Evolutionary conservation across 2,329 filamentous ascomycete genomes (phyloP), one percentile per base, ranked within the genome.

Genomic region (Dothidotthia symphoricarpi): DNA sequence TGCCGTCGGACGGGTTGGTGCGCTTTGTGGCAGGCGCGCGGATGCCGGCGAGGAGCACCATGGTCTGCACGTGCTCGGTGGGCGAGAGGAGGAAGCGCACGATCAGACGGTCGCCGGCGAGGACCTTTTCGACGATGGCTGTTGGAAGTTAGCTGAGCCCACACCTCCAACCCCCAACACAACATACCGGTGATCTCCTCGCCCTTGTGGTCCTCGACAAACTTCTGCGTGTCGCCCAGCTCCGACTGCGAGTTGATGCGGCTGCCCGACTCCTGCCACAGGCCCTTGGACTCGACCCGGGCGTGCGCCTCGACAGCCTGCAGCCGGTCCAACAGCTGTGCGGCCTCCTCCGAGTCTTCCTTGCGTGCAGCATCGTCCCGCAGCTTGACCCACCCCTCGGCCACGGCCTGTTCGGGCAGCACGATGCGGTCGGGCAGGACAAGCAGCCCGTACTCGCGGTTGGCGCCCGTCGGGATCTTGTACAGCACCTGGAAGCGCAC

Each of bases 311-410:
- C 90, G 24, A 91, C 73, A 31, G 76, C 76, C 53, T 88, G 83
- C 44, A 98, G 79, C 56, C 81, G 83, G 55, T 94, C 85, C 16
- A 98, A 75, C 43, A 85, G 78, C 48, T 82, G 74, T 19, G 72
- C 61, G 7, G 84, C 76, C 34, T 89, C 84, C 41, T 93, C 86
- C 2, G 83, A 82, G 42, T 96, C 89, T 51, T 96, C 90, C 63
- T 91, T 93, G 51, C 85, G 84, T 45, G 89, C 90, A 42, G 91
- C 90, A 68, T 98, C 93, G 59, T 98, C 93, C 49, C 93, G 83
- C 43, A 98, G 79, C 71, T 93, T 95, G 48, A 89, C 73, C 89
- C 90, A 96, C 51, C 93, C 93, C 57, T 89, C 87, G 61, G 88
- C 83, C 49, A 97, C 81, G 41, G 86, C 78, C 47, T 86, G 81